Evolutionary conservation across 306 rosid genomes (phyloP), one percentile per base, ranked within the genome.

Genomic region (Malus sieversii): DNA sequence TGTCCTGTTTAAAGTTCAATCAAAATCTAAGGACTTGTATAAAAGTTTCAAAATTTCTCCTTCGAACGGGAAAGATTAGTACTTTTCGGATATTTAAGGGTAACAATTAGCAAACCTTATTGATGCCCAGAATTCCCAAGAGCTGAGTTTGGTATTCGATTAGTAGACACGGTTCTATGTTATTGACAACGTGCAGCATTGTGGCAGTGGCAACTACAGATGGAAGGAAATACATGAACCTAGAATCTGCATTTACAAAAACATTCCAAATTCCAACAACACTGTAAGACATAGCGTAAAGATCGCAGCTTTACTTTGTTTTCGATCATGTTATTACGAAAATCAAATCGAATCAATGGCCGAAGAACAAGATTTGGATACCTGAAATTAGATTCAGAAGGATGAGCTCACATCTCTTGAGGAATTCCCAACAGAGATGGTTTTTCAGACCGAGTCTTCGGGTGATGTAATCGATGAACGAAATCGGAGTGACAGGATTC

Each of bases 401-500:
- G 73, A 85, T 68, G 42, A 53, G 11, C 32, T 90, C 87, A 48
- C 96, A 96, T 53, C 89, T 84, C 70, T 69, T 79, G 60, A 88
- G 87, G 27, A 90, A 87, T 60, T 96, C 92, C 83, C 77, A 79
- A 60, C 87, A 89, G 77, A 89, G 91, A 82, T 77, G 76, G 72
- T 90, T 86, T 72, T 85, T 92, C 35, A 88, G 74, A 1, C 96
- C 94, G 67, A 92, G 87, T 68, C 94, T 89, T 77, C 92, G 77
- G 4, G 87, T 81, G 59, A 88, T 76, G 58, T 79, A 89, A 83
- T 96, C 97, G n/a, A 96, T 69, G 40, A 96, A 92, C 0, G 96
- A 92, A 70, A 92, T 72, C 57, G 99, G 92, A 42, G 95, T 96
- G 32, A 85, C 87, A 0, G 93, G 97, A 76, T 88, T 89, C 99